A percentile compares a stretch with the other conserved stretches of the same genome.
Conservation (phyloP, 2,329 filamentous ascomycete genomes). For the Orbilia blumenaviensis region DNA sequence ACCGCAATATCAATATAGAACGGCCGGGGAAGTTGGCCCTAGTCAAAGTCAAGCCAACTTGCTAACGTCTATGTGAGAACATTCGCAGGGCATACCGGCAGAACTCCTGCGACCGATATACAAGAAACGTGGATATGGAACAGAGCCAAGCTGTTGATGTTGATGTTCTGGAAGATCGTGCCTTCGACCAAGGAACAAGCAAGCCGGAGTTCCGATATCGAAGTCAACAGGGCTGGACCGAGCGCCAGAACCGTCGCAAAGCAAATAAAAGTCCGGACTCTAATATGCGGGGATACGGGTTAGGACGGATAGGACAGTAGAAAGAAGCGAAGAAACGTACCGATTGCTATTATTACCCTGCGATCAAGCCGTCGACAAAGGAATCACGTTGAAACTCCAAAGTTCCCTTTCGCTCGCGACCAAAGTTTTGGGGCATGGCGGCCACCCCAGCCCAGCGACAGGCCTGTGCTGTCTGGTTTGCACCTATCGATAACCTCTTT, state of each 20-base stretch:
- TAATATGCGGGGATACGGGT: conserved; percentile 36
- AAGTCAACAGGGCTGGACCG: conserved; percentile 41
- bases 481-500: conserved; percentile 29
- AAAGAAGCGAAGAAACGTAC: conserved; percentile 30
- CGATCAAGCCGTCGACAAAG: conserved; percentile 10
- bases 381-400: conserved; percentile 23
- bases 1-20: conserved; percentile 33
- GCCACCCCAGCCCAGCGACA: conserved; percentile 9
- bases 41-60: conserved; percentile 1
- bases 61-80: conserved; percentile 44
- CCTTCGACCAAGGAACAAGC: conserved; percentile 50
- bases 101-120: conserved; percentile 38
- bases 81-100: conserved; percentile 44
- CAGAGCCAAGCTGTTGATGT: conserved; percentile 29
- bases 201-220: conserved; percentile 52
- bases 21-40: conserved; percentile 24
- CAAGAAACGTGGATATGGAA: conserved; percentile 42
- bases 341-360: conserved; percentile 36
- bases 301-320: conserved; percentile 22
- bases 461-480: background rate
- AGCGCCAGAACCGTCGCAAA: conserved; percentile 39
- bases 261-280: conserved; percentile 34
- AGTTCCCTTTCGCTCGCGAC: conserved; percentile 19
- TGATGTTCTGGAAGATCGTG: conserved; percentile 52
- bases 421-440: conserved; percentile 47